Conservation (phyloP, 2,329 filamentous ascomycete genomes). For the Fusarium cicatricum region DNA sequence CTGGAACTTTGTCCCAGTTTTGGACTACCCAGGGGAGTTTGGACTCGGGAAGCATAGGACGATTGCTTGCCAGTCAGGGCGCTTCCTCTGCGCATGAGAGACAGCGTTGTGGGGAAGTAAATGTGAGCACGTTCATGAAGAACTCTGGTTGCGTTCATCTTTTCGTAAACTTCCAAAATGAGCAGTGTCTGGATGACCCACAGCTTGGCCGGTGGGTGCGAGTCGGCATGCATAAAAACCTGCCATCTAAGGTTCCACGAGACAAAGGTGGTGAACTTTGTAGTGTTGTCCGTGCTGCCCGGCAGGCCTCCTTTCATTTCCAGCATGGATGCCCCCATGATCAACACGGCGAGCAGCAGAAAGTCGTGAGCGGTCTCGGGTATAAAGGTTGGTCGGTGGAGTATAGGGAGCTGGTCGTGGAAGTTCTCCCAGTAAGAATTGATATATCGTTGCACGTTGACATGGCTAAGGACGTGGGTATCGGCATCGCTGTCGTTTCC, state of each 20-base stretch:
- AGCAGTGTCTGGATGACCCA: constrained; percentile 43
- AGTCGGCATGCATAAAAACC: constrained; percentile 43
- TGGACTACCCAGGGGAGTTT: constrained; percentile 36
- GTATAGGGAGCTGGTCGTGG: constrained; percentile 40
- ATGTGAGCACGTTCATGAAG: constrained; percentile 43
- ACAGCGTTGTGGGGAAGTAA: constrained; percentile 42
- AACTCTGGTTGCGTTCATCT: constrained; percentile 40
- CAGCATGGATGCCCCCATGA: constrained; percentile 42
- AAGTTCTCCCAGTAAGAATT: constrained; percentile 43
- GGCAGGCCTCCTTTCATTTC: constrained; percentile 31
- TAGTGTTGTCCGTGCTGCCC: constrained; percentile 37
- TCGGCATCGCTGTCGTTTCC: constrained; percentile 40
- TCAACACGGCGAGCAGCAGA: constrained; percentile 38
- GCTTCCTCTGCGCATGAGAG: constrained; percentile 42
- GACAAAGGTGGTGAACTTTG: constrained; percentile 42
- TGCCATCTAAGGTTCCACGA: constrained; percentile 43
- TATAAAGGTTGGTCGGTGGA: constrained; percentile 40
- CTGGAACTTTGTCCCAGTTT: constrained; percentile 26
- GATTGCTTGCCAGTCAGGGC: constrained; percentile 41
- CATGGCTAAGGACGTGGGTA: constrained; percentile 37
- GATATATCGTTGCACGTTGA: constrained; percentile 40
- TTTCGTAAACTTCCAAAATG: constrained; percentile 41
- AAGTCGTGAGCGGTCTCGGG: constrained; percentile 42
- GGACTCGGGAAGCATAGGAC: constrained; percentile 38
- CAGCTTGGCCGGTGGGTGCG: constrained; percentile 40